Conservation (phyloP, 164 flowering plant species). For the Magnolia sinica region DNA sequence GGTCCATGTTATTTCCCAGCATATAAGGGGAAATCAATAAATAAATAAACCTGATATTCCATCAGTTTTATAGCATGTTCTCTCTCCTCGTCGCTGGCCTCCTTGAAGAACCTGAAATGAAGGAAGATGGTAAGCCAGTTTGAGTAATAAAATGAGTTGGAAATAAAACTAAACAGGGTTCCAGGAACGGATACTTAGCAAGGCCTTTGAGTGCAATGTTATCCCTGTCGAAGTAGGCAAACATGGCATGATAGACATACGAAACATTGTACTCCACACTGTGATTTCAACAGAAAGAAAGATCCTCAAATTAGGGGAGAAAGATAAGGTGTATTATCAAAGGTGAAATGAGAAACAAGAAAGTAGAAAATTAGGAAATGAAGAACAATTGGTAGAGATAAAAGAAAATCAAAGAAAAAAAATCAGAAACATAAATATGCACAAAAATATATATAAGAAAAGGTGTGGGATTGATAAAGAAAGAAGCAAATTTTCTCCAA, state of each 20-base stretch:
- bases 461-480: not conserved
- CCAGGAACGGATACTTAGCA: conserved; percentile 53
- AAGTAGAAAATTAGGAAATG: not conserved
- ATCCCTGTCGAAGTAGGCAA: conserved; percentile 93
- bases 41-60: conserved; percentile 81
- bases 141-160: not conserved
- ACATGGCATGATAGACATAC: conserved; percentile 87
- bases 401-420: not conserved
- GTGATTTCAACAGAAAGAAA: conserved; percentile 15
- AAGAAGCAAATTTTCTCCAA: too few species aligned
- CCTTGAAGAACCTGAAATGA: conserved; percentile 78
- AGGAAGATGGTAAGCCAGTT: not conserved
- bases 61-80: conserved; percentile 88
- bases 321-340: not conserved
- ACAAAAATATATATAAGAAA: not conserved
- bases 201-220: conserved; percentile 89
- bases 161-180: not conserved
- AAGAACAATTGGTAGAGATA: not conserved
- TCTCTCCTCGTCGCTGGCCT: conserved; percentile 81
- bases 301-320: not conserved
- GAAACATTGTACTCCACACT: conserved; percentile 97
- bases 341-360: not conserved
- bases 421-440: not conserved
- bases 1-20: too few species aligned
- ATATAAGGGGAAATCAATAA: too few species aligned